Base-by-base conservation (phyloP, 805 yeast species). In the Cephaloascus fragrans region DNA sequence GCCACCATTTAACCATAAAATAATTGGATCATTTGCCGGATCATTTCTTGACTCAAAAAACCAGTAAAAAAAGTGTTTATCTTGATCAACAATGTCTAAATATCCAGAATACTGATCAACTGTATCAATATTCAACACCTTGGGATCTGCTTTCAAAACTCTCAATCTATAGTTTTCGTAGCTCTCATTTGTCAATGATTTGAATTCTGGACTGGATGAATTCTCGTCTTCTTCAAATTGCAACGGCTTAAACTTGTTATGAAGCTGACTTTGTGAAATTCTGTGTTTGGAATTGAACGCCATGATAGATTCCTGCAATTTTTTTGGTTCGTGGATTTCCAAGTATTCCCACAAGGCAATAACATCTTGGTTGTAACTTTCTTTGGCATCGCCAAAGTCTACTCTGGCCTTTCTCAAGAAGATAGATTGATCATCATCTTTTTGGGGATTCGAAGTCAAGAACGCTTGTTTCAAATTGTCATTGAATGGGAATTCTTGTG, bases 81-180 rank as follows among this genome's bases (percentile, higher is more conserved):
- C 60, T 18, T 49, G 52, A 16, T 55, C 59, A 26, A 44, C 54
- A 15, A 55, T 55, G 37, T 57, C 62, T 48, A 58, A 49, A 49
- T 58, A 58, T 3, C 63, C 63, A 26, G 59, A 45, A 44, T 52
- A 53, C 37, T 58, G 63, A 49, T 57, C 55, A 33, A 57, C 62
- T 18, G 44, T 17, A 47, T 58, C 62, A 23, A 58, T 40, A 19
- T 62, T 62, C 49, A 57, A 49, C 39, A 34, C 40, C 19, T 43
- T 42, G 8, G 79, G 77, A 34, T 58, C 54, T 23, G 70, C 63
- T 35, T 65, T 50, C 49, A 71, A 72, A 42, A 69, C 72, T 56
- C 78, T 69, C 50, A 73, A 60, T 44, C 66, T 58, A 55, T 71
- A 70, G 50, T 68, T 62, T 12, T 68, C 64, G 37, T 66, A 58